phyloP scores from a whole-genome alignment of 1,139 yeast species.

The Candida sp. region DNA sequence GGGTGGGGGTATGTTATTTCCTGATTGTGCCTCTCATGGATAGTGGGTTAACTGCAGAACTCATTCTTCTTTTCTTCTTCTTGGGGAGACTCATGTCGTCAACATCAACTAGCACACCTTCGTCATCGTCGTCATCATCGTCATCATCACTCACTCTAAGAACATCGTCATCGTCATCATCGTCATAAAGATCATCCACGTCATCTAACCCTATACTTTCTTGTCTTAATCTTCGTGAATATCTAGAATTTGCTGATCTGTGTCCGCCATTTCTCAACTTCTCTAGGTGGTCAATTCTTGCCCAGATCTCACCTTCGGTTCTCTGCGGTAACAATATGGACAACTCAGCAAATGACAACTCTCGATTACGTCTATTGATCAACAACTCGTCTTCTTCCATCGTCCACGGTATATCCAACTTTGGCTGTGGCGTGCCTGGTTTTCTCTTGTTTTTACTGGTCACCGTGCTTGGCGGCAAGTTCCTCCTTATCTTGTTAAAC shows the following conservation, averaged over 20 bases:
- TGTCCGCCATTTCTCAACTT: slow-evolving; percentile 48
- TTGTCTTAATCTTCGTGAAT: slow-evolving; percentile 39
- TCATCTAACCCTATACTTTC: slow-evolving; percentile 49
- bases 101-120: slow-evolving; percentile 45
- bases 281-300: slow-evolving; percentile 63
- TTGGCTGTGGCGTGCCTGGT: slow-evolving; percentile 19
- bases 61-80: slow-evolving; percentile 43
- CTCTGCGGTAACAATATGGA: slow-evolving; percentile 74
- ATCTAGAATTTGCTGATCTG: slow-evolving; percentile 32
- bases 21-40: slow-evolving; percentile 23
- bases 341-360: slow-evolving; percentile 74
- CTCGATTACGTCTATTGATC: slow-evolving; percentile 57
- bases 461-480: slow-evolving; percentile 6
- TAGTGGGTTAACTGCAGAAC: slow-evolving; percentile 50
- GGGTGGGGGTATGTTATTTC: slow-evolving; percentile 1
- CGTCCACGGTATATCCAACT: slow-evolving; percentile 50
- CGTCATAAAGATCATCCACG: slow-evolving; percentile 50
- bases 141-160: slow-evolving; percentile 40
- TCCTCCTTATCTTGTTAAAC: slow-evolving; percentile 11
- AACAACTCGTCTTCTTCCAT: slow-evolving; percentile 80
- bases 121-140: slow-evolving; percentile 41
- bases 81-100: slow-evolving; percentile 28
- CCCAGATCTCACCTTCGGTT: slow-evolving; percentile 74
- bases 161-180: slow-evolving; percentile 43
- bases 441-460: slow-evolving; percentile 12